phyloP scores from a whole-genome alignment of 208 protist genomes.

The Endotrypanum monterogeii region DNA sequence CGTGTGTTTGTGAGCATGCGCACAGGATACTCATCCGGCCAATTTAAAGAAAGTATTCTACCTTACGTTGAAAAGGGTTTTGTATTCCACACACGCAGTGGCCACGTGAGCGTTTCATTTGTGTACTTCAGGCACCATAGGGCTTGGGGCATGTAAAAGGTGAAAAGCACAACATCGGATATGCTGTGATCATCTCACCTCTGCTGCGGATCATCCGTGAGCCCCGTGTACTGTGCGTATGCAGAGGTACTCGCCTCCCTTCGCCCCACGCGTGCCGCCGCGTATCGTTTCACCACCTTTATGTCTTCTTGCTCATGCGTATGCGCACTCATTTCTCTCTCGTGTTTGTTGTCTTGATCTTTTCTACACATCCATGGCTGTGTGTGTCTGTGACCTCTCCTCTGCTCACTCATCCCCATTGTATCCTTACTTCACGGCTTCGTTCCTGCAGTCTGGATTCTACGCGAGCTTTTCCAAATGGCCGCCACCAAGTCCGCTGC shows the following conservation, averaged over 20 bases:
- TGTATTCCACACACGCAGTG: not conserved
- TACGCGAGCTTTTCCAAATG: slow-evolving; percentile 20
- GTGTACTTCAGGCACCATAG: not conserved
- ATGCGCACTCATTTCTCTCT: not conserved
- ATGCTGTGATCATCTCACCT: not conserved
- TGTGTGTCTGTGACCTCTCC: not conserved
- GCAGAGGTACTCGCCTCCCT: not conserved
- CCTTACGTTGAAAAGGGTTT: not conserved
- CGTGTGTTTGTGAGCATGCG: not conserved
- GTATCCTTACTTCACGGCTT: not conserved
- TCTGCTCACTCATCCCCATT: not conserved
- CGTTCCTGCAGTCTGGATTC: slow-evolving; percentile 17
- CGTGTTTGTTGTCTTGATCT: not conserved
- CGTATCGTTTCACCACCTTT: not conserved
- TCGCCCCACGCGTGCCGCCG: not conserved
- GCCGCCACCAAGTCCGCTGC: slow-evolving; percentile 29
- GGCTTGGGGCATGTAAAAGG: not conserved
- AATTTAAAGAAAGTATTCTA: not conserved
- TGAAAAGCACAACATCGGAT: not conserved
- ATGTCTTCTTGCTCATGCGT: too few relatives aligned
- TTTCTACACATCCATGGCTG: not conserved
- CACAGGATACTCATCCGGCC: not conserved
- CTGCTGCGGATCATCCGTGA: not conserved
- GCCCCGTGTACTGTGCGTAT: not conserved
- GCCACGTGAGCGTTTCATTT: not conserved